These are phyloP conservation scores for Lepiota venenata DNA, from an alignment of 768 basidiomycete genomes.

Conservation along the genomic window DNA sequence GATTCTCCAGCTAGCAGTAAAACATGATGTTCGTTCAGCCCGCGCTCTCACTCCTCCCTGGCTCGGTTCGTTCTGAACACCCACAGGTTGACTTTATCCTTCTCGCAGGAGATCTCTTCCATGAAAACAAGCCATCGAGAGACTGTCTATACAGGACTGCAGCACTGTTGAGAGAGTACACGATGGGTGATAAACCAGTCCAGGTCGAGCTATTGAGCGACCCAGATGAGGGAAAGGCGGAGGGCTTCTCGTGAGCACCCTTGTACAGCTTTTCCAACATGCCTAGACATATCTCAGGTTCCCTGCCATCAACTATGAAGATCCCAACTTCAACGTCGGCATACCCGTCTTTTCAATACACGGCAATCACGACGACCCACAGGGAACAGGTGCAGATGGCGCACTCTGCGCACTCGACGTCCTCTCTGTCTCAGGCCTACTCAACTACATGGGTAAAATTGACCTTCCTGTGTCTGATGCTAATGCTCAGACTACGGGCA, in stretches of 20 bases:
- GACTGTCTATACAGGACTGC: conserved; percentile 88
- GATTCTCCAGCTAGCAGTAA: conserved; percentile 87
- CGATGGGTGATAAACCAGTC: conserved; percentile 85
- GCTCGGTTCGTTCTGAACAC: conserved; percentile 9
- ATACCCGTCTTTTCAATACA: conserved; percentile 99
- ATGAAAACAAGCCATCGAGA: conserved; percentile 94
- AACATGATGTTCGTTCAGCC: conserved; percentile 66
- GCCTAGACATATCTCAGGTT: conserved; percentile 50
- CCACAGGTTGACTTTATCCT: conserved; percentile 91
- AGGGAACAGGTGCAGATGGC: conserved; percentile 92
- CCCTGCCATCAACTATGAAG: conserved; percentile 96
- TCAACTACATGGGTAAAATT: conserved; percentile 98
- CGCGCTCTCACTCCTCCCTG: neutral
- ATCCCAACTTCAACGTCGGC: conserved; percentile 89
- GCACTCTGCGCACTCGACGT: conserved; percentile 95
- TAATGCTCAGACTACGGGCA: conserved; percentile 65
- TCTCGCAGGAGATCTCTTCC: conserved; percentile 94
- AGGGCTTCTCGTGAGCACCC: conserved; percentile 71
- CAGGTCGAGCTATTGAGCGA: conserved; percentile 90
- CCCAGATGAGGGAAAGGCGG: conserved; percentile 85
- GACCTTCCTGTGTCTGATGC: conserved; percentile 78
- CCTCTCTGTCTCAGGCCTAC: conserved; percentile 86
- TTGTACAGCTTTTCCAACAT: neutral
- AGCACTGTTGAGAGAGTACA: conserved; percentile 87
- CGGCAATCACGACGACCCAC: conserved; percentile 98